A percentile compares a stretch with the other conserved stretches of the same genome.
Conservation (phyloP, 352 stramenopile species). For the Phytophthora sansomeana region DNA sequence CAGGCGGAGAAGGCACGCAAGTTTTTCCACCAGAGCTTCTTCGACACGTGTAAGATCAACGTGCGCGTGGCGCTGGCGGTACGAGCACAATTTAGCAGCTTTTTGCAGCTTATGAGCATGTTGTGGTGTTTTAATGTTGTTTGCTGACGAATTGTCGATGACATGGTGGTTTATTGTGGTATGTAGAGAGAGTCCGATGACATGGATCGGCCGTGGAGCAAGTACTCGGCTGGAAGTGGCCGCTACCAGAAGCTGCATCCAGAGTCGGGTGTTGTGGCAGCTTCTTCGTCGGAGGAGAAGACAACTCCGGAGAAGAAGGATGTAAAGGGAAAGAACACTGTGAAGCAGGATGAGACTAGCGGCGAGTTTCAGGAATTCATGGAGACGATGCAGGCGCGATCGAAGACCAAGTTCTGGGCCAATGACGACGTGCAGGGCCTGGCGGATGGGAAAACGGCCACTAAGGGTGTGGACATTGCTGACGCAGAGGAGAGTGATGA, state of each 20-base stretch:
- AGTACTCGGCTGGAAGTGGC: slow-evolving; percentile 88
- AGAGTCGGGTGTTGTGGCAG: slow-evolving; percentile 20
- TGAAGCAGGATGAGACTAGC: slow-evolving; percentile 39
- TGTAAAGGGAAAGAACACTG: slow-evolving; percentile 23
- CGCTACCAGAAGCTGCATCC: slow-evolving; percentile 58
- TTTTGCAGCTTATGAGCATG: background rate
- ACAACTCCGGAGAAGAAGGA: slow-evolving; percentile 35
- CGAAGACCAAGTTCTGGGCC: slow-evolving; percentile 92
- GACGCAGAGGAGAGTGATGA: slow-evolving; percentile 46
- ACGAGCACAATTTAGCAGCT: slow-evolving; percentile 12
- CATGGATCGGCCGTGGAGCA: slow-evolving; percentile 87
- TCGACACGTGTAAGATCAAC: slow-evolving; percentile 89
- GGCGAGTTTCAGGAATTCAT: slow-evolving; percentile 90
- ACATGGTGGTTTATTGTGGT: slow-evolving; percentile 14
- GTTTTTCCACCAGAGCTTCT: slow-evolving; percentile 90
- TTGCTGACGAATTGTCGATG: slow-evolving; percentile 9
- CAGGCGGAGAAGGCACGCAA: slow-evolving; percentile 64
- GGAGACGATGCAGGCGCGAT: slow-evolving; percentile 91
- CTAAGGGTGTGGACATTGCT: slow-evolving; percentile 37
- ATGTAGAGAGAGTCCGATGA: slow-evolving; percentile 61
- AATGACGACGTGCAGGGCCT: slow-evolving; percentile 87
- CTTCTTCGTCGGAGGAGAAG: slow-evolving; percentile 21
- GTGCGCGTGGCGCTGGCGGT: slow-evolving; percentile 86
- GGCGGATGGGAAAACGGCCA: slow-evolving; percentile 27
- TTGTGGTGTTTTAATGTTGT: background rate